These are phyloP conservation scores for Monosporascus ibericus DNA, from an alignment of 2,329 filamentous ascomycete species.

Conservation along the genomic window DNA sequence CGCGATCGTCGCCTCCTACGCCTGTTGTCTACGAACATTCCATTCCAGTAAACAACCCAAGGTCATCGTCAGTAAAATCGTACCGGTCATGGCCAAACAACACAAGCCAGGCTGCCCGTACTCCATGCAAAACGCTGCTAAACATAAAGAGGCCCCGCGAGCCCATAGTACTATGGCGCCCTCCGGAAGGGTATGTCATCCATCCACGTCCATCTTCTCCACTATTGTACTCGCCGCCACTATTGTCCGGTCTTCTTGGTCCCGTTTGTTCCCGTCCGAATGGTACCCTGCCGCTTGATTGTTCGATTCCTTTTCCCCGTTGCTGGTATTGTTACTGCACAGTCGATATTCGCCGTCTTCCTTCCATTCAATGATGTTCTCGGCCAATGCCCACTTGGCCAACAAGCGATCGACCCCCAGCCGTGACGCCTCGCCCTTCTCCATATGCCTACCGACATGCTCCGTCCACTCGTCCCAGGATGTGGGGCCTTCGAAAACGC, in stretches of 20 bases:
- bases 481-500: constrained; percentile 61
- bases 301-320: constrained; percentile 19
- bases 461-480: constrained; percentile 92
- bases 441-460: constrained; percentile 85
- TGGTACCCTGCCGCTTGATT: constrained; percentile 20
- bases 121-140: too few species aligned
- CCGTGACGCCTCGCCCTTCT: constrained; percentile 57
- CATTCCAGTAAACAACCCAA: too few species aligned
- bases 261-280: constrained; percentile 24
- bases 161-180: too few species aligned
- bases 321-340: constrained; percentile 34
- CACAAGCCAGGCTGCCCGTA: too few species aligned
- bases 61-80: too few species aligned
- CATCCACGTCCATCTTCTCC: constrained; percentile 30
- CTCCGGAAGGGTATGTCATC: constrained; percentile 9
- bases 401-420: constrained; percentile 54
- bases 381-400: constrained; percentile 56
- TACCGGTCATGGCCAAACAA: too few species aligned
- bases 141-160: too few species aligned
- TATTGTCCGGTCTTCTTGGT: constrained; percentile 26
- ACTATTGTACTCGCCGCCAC: constrained; percentile 28
- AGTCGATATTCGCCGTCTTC: constrained; percentile 52
- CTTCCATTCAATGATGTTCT: constrained; percentile 55
- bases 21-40: too few species aligned
- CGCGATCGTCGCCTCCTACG: too few species aligned